Evolutionary conservation across 495 filamentous ascomycete genomes (phyloP), one percentile per base, ranked within the genome.

Genomic region (Neurospora sp.): DNA sequence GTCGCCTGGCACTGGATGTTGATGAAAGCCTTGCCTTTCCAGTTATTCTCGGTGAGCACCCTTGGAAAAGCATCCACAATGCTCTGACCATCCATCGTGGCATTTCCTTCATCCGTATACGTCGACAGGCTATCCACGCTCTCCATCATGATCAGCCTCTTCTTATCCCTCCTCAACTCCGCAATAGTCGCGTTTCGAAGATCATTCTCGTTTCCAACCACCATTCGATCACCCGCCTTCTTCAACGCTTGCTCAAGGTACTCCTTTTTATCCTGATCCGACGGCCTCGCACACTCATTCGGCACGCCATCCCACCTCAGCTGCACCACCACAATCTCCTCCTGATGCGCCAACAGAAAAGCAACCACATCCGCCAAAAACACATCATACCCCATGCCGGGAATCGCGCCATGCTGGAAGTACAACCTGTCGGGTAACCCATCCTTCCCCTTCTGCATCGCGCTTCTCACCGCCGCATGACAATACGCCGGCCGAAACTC

Each of bases 1-100:
- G 86, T 88, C 1, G 86, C 86, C 76, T 88, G 86, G 69, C 85
- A 87, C 76, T 88, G 86, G 71, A 87, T 79, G 39, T 86, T 82
- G 39, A 82, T 81, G 70, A 87, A 85, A 31, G 76, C 81, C 69
- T 79, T 81, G 40, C 78, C 82, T 17, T 70, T 73, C 75, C 81
- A 80, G 31, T 80, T 80, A 39, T 82, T 78, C 5, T 75, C 68
- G 1, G 76, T 79, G 72, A 88, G 78, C 8, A 79, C 68, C 35
- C 71, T 72, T 4, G 84, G 75, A 40, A 86, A 82, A 40, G 82
- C 81, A 7, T 76, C 75, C 1, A 88, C 76, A 59, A 88, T 85
- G 48, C 79, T 79, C 61, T 84, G 81, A 3, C 84, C 85, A 69
- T 81, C 79, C 9, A 86, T 70, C 22, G 86, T 87, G 10, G 86